phyloP scores from a whole-genome alignment of 768 basidiomycete species.

The Paxillus rubicundulus region DNA sequence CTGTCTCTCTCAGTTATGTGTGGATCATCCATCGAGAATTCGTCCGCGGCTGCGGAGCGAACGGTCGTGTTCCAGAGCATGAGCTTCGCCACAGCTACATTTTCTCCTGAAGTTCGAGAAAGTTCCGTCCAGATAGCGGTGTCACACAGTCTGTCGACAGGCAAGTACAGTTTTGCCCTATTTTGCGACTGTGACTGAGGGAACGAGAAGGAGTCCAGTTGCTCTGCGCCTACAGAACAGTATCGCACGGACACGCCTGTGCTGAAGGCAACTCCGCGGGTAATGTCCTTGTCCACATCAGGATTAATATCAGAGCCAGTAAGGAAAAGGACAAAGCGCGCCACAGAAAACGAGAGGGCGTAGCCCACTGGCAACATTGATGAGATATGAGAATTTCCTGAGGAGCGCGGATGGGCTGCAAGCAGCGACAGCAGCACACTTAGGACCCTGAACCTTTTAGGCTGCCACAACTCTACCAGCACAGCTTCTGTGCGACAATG shows the following conservation, averaged over 20 bases:
- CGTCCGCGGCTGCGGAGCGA: constrained; percentile 64
- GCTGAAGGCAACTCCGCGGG: constrained; percentile 64
- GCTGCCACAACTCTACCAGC: constrained; percentile 68
- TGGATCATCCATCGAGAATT: constrained; percentile 66
- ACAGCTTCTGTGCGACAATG: constrained; percentile 54
- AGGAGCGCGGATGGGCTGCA: constrained; percentile 19
- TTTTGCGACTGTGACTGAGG: constrained; percentile 38
- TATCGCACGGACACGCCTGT: constrained; percentile 55
- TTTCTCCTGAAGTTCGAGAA: constrained; percentile 32
- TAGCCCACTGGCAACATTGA: constrained; percentile 54
- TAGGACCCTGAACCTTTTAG: constrained; percentile 52
- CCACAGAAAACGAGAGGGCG: constrained; percentile 54
- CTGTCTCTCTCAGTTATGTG: constrained; percentile 54
- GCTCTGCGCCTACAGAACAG: constrained; percentile 40
- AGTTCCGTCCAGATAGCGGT: constrained; percentile 41
- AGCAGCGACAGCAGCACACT: constrained; percentile 45
- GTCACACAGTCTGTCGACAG: constrained; percentile 49
- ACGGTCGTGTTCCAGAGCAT: constrained; percentile 47
- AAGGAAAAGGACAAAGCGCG: constrained; percentile 61
- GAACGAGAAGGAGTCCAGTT: constrained; percentile 13
- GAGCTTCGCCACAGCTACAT: constrained; percentile 43
- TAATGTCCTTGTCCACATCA: constrained; percentile 57
- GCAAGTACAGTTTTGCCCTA: constrained; percentile 54
- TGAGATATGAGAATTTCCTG: constrained; percentile 19
- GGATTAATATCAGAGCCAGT: constrained; percentile 84